Conservation (phyloP, 306 rosid genomes). For the Oemleria cerasiformis region DNA sequence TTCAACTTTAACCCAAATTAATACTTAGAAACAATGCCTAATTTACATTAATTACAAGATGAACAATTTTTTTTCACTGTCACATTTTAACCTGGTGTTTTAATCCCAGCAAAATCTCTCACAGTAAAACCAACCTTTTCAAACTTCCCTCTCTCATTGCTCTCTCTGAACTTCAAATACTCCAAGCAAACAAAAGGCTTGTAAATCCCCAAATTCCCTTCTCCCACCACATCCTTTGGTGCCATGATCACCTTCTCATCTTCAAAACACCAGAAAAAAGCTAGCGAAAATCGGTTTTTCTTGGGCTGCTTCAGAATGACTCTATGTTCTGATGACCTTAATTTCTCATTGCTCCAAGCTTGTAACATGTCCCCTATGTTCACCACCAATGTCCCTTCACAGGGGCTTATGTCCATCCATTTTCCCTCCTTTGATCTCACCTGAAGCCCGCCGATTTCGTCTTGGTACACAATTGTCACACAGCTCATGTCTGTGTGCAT, state of each 20-base stretch:
- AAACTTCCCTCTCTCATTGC: slow-evolving; percentile 73
- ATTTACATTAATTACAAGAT: not conserved
- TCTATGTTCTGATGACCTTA: slow-evolving; percentile 86
- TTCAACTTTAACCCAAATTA: not conserved
- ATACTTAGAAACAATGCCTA: not conserved
- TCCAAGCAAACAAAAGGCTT: slow-evolving; percentile 62
- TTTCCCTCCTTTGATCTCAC: slow-evolving; percentile 70
- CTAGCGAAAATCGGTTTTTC: slow-evolving; percentile 63
- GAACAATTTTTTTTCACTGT: not conserved
- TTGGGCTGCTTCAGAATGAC: slow-evolving; percentile 58
- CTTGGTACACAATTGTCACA: slow-evolving; percentile 75
- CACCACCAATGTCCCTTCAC: slow-evolving; percentile 73
- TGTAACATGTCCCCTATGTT: slow-evolving; percentile 90
- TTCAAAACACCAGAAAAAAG: slow-evolving; percentile 93
- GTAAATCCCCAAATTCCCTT: slow-evolving; percentile 50
- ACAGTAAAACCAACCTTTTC: slow-evolving; percentile 91
- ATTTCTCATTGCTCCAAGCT: slow-evolving; percentile 87
- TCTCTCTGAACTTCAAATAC: slow-evolving; percentile 83
- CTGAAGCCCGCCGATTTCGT: slow-evolving; percentile 84
- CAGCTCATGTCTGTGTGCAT: slow-evolving; percentile 98
- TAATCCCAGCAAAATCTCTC: slow-evolving; percentile 70
- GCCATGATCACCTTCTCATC: slow-evolving; percentile 61
- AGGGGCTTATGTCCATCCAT: slow-evolving; percentile 80
- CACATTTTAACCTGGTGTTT: slow-evolving; percentile 22
- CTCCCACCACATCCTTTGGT: slow-evolving; percentile 75